Percentiles rank a stretch among this genome's conserved stretches.
Evolutionary conservation across 2,329 filamentous ascomycete species (phyloP).

Genomic region (Alternaria sp.): DNA sequence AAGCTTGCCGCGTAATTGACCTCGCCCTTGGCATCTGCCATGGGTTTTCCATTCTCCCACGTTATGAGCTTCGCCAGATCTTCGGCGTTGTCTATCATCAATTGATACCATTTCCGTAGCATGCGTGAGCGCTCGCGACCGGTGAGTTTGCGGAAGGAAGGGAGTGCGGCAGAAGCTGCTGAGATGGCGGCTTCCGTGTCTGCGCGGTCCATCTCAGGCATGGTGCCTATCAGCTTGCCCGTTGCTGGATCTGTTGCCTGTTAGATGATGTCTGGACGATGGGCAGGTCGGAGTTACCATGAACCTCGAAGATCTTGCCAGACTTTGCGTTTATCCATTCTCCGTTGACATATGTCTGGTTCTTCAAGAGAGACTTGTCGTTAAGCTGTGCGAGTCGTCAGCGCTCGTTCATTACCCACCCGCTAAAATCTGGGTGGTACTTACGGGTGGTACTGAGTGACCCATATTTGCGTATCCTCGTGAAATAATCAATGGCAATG

Average conservation of each 20-base stretch:
- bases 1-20: conserved; percentile 53
- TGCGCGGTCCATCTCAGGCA: conserved; percentile 80
- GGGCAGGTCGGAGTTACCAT: conserved; percentile 47
- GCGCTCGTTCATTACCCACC: conserved; percentile 2
- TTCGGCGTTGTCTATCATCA: conserved; percentile 79
- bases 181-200: conserved; percentile 84
- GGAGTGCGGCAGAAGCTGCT: conserved; percentile 80
- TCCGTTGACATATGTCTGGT: conserved; percentile 86
- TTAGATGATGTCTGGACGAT: conserved; percentile 17
- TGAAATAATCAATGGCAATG: conserved; percentile 47
- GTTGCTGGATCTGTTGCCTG: conserved; percentile 75
- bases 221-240: conserved; percentile 79
- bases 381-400: conserved; percentile 53
- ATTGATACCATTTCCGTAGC: conserved; percentile 81
- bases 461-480: conserved; percentile 56
- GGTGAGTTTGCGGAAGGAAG: conserved; percentile 73
- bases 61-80: conserved; percentile 85
- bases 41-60: conserved; percentile 88
- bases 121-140: conserved; percentile 77
- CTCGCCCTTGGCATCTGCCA: conserved; percentile 61
- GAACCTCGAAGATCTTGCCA: conserved; percentile 89
- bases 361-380: conserved; percentile 75
- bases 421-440: conserved; percentile 14
- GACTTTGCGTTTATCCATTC: conserved; percentile 88
- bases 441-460: conserved; percentile 54